phyloP scores from a whole-genome alignment of 2,329 filamentous ascomycete genomes.

The Fusarium chlamydosporum region DNA sequence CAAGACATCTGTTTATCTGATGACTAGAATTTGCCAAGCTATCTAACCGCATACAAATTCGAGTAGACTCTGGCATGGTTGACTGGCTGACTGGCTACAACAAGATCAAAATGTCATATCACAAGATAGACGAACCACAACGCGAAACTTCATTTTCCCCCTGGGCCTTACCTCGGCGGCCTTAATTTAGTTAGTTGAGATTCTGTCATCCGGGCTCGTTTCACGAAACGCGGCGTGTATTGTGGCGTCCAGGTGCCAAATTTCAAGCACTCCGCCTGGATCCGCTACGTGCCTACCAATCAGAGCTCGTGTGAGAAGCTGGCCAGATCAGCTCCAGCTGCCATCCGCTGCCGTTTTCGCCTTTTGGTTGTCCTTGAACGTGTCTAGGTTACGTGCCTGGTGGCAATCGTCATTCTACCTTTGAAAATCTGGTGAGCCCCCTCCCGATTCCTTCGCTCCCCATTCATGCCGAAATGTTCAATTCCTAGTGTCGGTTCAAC shows the following conservation, averaged over 20 bases:
- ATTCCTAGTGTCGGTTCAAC: conserved; percentile 45
- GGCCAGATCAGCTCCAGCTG: conserved; percentile 19
- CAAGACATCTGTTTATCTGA: not conserved
- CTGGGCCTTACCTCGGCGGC: conserved; percentile 30
- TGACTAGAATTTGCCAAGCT: not conserved
- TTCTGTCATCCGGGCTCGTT: conserved; percentile 28
- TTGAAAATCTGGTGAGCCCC: conserved; percentile 52
- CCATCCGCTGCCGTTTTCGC: conserved; percentile 8
- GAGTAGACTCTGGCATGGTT: not conserved
- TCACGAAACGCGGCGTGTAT: conserved; percentile 34
- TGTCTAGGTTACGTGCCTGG: conserved; percentile 44
- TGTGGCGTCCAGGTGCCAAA: conserved; percentile 48
- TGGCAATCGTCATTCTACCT: conserved; percentile 47
- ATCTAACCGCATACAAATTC: not conserved
- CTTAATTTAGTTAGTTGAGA: conserved; percentile 28
- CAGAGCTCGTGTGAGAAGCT: conserved; percentile 9
- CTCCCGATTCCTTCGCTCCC: conserved; percentile 49
- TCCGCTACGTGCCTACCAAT: conserved; percentile 18
- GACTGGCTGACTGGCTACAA: not conserved
- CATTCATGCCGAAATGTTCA: conserved; percentile 47
- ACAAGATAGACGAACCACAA: not conserved
- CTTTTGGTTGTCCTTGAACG: conserved; percentile 22
- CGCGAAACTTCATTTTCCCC: not conserved
- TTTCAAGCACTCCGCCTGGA: conserved; percentile 28
- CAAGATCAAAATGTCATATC: not conserved